Conservation (phyloP, 495 filamentous ascomycete genomes). For the Penicillium desertorum region DNA sequence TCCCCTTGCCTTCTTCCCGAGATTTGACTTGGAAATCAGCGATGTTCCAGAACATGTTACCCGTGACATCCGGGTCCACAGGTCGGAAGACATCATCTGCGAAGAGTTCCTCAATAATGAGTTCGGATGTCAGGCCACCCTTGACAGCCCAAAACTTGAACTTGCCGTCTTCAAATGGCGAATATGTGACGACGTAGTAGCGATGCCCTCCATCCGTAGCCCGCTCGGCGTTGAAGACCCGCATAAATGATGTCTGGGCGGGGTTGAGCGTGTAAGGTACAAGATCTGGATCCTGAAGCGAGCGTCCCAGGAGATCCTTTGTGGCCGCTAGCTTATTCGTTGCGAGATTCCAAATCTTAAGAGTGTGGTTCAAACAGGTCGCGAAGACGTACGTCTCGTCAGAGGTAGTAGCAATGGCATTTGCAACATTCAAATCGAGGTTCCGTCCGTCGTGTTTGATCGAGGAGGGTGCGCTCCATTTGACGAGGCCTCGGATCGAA, state of each 20-base stretch:
- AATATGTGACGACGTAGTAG: conserved; percentile 80
- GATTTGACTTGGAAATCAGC: conserved; percentile 75
- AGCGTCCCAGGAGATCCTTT: conserved; percentile 65
- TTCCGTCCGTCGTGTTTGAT: conserved; percentile 63
- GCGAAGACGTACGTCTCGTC: conserved; percentile 74
- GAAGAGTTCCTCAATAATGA: conserved; percentile 70
- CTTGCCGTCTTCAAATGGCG: conserved; percentile 77
- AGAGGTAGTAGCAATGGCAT: conserved; percentile 62
- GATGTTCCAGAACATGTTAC: conserved; percentile 81
- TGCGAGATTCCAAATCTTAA: conserved; percentile 81
- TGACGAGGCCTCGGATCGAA: conserved; percentile 68
- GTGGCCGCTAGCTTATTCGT: conserved; percentile 70
- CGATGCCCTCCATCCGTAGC: conserved; percentile 56
- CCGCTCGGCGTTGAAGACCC: conserved; percentile 60
- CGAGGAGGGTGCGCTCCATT: conserved; percentile 64
- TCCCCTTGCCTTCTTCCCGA: conserved; percentile 48
- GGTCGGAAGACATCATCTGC: conserved; percentile 62
- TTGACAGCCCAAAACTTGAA: conserved; percentile 94
- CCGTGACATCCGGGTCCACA: conserved; percentile 61
- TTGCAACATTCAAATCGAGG: conserved; percentile 63
- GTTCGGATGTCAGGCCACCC: conserved; percentile 58
- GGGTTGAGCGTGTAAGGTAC: conserved; percentile 75
- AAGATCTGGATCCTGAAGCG: conserved; percentile 55
- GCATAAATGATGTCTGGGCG: conserved; percentile 66
- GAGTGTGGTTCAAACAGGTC: conserved; percentile 78